Evolutionary conservation across 2,329 filamentous ascomycete genomes (phyloP).

Genomic region (Clarireedia hainanense): DNA sequence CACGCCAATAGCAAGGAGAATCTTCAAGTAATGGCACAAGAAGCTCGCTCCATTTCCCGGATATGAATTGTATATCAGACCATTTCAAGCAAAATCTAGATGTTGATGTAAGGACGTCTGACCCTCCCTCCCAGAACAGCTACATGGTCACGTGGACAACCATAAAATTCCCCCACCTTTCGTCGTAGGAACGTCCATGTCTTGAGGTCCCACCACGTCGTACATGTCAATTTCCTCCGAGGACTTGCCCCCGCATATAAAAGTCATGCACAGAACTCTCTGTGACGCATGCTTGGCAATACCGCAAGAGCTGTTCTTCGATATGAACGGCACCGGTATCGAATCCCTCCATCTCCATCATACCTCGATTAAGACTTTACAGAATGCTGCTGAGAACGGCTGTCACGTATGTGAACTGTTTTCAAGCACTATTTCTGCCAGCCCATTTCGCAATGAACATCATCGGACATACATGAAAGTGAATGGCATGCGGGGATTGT

Average conservation of each 20-base stretch:
- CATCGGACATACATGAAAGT: conserved; percentile 6
- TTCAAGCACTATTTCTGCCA: not conserved
- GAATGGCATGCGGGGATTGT: not conserved
- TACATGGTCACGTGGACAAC: no score
- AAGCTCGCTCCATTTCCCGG: no score
- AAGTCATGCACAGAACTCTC: not conserved
- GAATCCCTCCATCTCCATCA: conserved; percentile 8
- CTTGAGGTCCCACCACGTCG: no score
- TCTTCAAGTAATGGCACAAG: no score
- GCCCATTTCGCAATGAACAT: not conserved
- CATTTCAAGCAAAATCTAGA: no score
- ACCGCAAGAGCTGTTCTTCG: not conserved
- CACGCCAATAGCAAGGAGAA: no score
- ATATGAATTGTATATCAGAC: no score
- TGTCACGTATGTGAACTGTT: conserved; percentile 10
- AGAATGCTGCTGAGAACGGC: conserved; percentile 4
- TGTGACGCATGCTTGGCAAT: not conserved
- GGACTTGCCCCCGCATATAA: not conserved
- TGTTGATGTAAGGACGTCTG: no score
- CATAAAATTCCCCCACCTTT: no score
- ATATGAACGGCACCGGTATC: not conserved
- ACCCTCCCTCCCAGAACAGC: no score
- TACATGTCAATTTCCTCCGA: not conserved
- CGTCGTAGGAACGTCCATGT: no score
- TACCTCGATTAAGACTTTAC: conserved; percentile 7